These are phyloP conservation scores for Calonectria henricotiae DNA, from an alignment of 2,329 filamentous ascomycete species.

Conservation along the genomic window DNA sequence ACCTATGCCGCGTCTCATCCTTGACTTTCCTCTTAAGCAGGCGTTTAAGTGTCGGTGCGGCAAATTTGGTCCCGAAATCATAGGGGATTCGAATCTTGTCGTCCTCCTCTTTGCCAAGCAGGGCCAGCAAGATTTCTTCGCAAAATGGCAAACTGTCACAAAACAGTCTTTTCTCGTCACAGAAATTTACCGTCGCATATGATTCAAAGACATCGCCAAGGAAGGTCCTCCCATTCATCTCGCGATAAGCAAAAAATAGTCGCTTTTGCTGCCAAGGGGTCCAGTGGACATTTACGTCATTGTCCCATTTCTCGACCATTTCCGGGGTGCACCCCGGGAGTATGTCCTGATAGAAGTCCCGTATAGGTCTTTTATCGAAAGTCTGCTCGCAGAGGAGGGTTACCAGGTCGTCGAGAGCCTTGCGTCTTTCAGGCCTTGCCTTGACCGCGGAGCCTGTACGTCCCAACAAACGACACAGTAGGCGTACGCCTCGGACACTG, in stretches of 20 bases:
- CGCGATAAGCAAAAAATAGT: constrained; percentile 42
- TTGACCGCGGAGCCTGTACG: constrained; percentile 44
- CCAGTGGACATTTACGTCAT: constrained; percentile 37
- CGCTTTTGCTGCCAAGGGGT: constrained; percentile 36
- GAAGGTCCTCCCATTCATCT: constrained; percentile 41
- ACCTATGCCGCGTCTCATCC: constrained; percentile 38
- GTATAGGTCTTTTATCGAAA: constrained; percentile 45
- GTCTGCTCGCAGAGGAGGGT: constrained; percentile 36
- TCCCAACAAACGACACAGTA: constrained; percentile 45
- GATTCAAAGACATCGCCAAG: constrained; percentile 41
- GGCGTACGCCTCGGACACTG: constrained; percentile 47
- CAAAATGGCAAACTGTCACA: constrained; percentile 42
- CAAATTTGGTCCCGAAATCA: constrained; percentile 45
- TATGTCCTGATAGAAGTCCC: constrained; percentile 47
- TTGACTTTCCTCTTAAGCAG: constrained; percentile 38
- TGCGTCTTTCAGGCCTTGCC: constrained; percentile 45
- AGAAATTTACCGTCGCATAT: constrained; percentile 11
- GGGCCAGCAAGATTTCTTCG: constrained; percentile 36
- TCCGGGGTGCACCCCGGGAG: constrained; percentile 47
- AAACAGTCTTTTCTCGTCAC: constrained; percentile 35
- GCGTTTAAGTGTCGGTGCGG: constrained; percentile 46
- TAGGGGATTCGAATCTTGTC: constrained; percentile 30
- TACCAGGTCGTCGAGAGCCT: constrained; percentile 46
- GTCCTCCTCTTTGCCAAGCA: constrained; percentile 33
- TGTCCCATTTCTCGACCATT: constrained; percentile 46